Conservation (phyloP, 345 rosid species). For the Aquilaria yunnanensis region DNA sequence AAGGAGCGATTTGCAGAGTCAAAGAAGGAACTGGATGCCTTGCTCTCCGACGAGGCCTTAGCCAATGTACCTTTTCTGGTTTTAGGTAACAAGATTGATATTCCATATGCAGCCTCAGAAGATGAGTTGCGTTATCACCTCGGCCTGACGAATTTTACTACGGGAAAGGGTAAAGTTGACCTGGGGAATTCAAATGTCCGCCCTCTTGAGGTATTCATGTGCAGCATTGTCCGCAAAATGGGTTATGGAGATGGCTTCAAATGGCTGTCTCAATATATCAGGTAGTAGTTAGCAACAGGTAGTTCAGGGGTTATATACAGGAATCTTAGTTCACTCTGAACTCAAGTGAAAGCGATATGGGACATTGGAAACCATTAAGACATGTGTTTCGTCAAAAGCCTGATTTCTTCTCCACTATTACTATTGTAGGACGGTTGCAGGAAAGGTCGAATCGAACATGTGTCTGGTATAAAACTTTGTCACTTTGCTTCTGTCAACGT, state of each 20-base stretch:
- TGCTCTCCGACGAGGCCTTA: conserved; percentile 52
- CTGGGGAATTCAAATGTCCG: conserved; percentile 47
- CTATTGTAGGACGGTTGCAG: too few relatives aligned
- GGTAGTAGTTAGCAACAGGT: conserved; percentile 22
- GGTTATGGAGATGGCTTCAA: conserved; percentile 75
- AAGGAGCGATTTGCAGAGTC: conserved; percentile 60
- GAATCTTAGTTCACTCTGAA: not conserved
- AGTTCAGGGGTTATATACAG: not conserved
- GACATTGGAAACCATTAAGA: too few relatives aligned
- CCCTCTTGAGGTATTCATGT: conserved; percentile 69
- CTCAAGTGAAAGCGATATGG: too few relatives aligned
- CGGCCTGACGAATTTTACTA: conserved; percentile 65
- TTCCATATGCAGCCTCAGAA: conserved; percentile 65
- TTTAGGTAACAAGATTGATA: conserved; percentile 69
- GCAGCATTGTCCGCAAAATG: conserved; percentile 75
- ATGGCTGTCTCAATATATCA: conserved; percentile 74
- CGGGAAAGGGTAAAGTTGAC: conserved; percentile 61
- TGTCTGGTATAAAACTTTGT: too few relatives aligned
- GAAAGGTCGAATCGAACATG: too few relatives aligned
- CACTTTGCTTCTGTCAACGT: too few relatives aligned
- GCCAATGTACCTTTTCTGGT: conserved; percentile 59
- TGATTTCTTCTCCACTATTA: too few relatives aligned
- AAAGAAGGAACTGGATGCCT: conserved; percentile 59
- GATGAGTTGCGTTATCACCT: conserved; percentile 61
- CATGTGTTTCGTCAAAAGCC: too few relatives aligned